Evolutionary conservation across 345 rosid genomes (phyloP).

Genomic region (Citrus inodora): DNA sequence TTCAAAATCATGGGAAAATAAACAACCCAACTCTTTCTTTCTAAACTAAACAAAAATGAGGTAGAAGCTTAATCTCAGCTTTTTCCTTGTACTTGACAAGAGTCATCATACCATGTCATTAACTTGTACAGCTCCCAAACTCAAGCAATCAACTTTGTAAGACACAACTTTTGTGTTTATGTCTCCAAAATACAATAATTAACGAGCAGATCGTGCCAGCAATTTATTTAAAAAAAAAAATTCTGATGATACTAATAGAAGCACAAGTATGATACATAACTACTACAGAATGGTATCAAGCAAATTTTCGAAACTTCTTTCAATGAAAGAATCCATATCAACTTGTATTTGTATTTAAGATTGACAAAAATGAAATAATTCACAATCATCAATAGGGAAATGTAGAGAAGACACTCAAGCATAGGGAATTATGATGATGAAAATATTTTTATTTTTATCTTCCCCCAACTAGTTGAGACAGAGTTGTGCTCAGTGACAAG

Average conservation of each 20-base stretch:
- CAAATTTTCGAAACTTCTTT: neutral
- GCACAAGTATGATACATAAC: neutral
- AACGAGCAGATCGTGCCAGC: neutral
- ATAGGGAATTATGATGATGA: neutral
- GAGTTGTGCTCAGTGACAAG: neutral
- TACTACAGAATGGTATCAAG: neutral
- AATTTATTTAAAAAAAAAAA: too few relatives aligned
- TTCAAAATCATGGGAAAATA: neutral
- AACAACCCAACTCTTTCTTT: neutral
- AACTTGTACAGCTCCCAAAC: neutral
- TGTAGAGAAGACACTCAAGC: neutral
- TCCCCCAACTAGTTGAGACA: neutral
- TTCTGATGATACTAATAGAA: neutral
- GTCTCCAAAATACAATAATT: neutral
- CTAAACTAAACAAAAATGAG: neutral
- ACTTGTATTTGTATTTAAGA: neutral
- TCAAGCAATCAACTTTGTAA: neutral
- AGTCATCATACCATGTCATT: neutral
- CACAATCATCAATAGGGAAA: neutral
- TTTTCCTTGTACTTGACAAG: neutral
- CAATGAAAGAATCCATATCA: neutral
- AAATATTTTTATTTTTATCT: neutral
- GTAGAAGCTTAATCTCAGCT: neutral
- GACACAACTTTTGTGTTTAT: neutral
- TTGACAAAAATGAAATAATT: neutral